Evolutionary conservation across 768 basidiomycete genomes (phyloP), one percentile per base, ranked within the genome.

Genomic region (Collybia sp.): DNA sequence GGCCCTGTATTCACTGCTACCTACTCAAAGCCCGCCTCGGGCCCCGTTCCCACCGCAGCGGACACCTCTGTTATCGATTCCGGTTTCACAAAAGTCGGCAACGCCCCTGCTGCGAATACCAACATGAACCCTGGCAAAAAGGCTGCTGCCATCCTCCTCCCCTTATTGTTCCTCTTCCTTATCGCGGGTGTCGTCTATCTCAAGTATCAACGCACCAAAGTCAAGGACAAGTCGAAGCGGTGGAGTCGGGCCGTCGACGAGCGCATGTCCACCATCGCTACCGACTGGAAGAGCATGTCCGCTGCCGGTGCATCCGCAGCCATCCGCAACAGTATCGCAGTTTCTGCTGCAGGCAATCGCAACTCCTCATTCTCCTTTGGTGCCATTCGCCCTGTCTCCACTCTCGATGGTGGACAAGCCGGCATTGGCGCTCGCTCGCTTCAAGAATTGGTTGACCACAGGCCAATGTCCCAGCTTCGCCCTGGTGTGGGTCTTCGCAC

Each of bases 201-300:
- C 68, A 76, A 64, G 57, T 64, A 67, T 47, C 76, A 63, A 42
- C 79, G 88, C 48, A 55, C 62, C 25, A 74, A 64, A 50, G 69
- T 71, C 42, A 67, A 65, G 46, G 69, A 75, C 20, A 73, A 84
- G 59, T 71, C 77, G 56, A 73, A 67, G 60, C 71, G 71, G 16
- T 92, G 79, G 72, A 80, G 75, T 34, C 73, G 82, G 59, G 76
- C 70, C 9, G 62, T 92, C 61, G 88, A 92, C 67, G 81, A 80
- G 62, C 84, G 88, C 61, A 90, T 92, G 88, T 84, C 81, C 2
- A 86, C 83, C 41, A 87, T 90, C 53, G 83, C 81, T 5, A 67
- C 74, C 15, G 85, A 89, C 57, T 91, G 88, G 88, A 84, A 83
- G 60, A 72, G 75, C 37, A 80, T 89, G 54, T 78, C 83, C 6